A percentile compares a stretch with the other conserved stretches of the same genome.
These are phyloP conservation scores for Candida chilensis DNA, from an alignment of 805 yeast genomes.

Conservation along the genomic window DNA sequence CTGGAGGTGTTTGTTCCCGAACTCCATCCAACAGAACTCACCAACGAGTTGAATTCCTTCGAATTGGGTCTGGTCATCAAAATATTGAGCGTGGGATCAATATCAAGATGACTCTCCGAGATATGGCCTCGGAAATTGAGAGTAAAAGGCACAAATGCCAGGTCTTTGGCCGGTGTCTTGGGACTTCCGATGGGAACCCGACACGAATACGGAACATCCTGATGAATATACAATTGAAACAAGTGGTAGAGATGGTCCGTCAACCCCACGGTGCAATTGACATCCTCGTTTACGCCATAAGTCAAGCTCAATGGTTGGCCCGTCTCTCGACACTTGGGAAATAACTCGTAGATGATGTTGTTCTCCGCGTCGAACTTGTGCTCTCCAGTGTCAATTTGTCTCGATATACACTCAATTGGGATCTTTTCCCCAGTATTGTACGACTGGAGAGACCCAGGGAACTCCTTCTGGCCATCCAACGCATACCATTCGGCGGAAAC, in stretches of 20 bases:
- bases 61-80: conserved; percentile 29
- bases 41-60: conserved; percentile 25
- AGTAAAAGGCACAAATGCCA: conserved; percentile 47
- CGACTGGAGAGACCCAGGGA: too few relatives aligned
- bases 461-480: too few relatives aligned
- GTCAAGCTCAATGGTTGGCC: conserved; percentile 46
- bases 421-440: conserved; percentile 30
- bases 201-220: conserved; percentile 71
- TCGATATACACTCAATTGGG: conserved; percentile 48
- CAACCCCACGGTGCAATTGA: conserved; percentile 53
- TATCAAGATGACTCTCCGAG: conserved; percentile 58
- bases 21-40: conserved; percentile 51
- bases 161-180: conserved; percentile 29
- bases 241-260: conserved; percentile 62
- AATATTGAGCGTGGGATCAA: conserved; percentile 50
- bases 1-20: conserved; percentile 54
- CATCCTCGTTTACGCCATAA: conserved; percentile 41
- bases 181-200: conserved; percentile 42
- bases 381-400: conserved; percentile 71
- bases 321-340: conserved; percentile 60
- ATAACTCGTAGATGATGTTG: conserved; percentile 44
- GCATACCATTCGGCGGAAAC: too few relatives aligned
- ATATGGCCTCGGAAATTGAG: conserved; percentile 60
- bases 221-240: conserved; percentile 69
- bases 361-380: conserved; percentile 61